A percentile compares a stretch with the other conserved stretches of the same genome.
phyloP scores from a whole-genome alignment of 2,329 filamentous ascomycete genomes.

The Sphaerulina vaccinii region DNA sequence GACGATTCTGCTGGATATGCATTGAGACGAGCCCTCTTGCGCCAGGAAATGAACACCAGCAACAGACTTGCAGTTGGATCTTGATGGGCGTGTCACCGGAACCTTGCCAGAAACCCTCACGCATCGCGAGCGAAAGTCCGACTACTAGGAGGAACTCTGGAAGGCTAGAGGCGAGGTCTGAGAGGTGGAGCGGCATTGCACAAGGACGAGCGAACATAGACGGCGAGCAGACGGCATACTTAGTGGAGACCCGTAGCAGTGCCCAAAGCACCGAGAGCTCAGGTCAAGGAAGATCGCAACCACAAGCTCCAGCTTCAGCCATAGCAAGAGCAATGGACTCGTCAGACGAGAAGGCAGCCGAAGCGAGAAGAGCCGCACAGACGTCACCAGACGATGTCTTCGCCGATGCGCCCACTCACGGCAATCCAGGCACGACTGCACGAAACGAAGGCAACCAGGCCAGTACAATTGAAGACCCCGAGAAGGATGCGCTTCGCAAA shows the following conservation, averaged over 20 bases:
- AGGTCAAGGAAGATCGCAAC: background rate
- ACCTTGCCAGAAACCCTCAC: slow-evolving; percentile 3
- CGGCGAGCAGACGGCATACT: background rate
- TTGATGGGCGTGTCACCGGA: slow-evolving; percentile 8
- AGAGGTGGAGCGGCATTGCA: slow-evolving; percentile 12
- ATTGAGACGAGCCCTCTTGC: background rate
- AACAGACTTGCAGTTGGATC: background rate
- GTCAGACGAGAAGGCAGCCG: slow-evolving; percentile 18
- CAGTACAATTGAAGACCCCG: slow-evolving; percentile 15
- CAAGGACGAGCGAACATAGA: slow-evolving; percentile 8
- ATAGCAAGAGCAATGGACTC: slow-evolving; percentile 14
- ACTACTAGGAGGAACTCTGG: background rate
- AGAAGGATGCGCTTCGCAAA: slow-evolving; percentile 23
- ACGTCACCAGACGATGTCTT: background rate
- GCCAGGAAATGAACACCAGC: background rate
- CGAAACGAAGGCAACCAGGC: background rate
- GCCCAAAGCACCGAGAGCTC: background rate
- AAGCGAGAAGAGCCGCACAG: slow-evolving; percentile 5
- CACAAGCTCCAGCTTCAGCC: background rate
- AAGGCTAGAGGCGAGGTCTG: slow-evolving; percentile 6
- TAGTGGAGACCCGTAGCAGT: background rate
- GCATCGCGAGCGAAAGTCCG: background rate
- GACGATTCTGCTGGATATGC: background rate
- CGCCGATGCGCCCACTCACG: slow-evolving; percentile 1
- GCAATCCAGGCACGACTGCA: background rate